phyloP scores from a whole-genome alignment of 2,329 filamentous ascomycete species.

The Cercospora janseana region DNA sequence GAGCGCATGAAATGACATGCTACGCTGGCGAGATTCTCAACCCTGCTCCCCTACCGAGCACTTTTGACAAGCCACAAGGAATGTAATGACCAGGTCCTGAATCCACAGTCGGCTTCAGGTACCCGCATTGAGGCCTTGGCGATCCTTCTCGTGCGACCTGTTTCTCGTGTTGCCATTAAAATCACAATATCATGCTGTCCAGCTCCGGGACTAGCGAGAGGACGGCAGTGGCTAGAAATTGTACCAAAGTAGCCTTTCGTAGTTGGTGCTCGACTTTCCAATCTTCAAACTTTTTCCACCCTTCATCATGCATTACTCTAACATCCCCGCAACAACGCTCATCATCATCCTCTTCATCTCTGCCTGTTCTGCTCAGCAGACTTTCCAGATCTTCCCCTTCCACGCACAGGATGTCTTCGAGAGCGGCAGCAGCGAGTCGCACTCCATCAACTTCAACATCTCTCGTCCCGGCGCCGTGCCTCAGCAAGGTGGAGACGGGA shows the following conservation, averaged over 20 bases:
- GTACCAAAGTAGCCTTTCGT: too few relatives aligned
- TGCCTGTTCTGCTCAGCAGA: background rate
- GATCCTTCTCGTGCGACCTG: constrained; percentile 10
- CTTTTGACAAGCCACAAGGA: background rate
- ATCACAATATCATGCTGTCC: background rate
- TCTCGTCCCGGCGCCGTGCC: constrained; percentile 4
- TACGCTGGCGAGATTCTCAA: background rate
- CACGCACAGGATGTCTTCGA: background rate
- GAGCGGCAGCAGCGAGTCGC: background rate
- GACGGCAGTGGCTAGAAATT: background rate
- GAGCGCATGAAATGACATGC: constrained; percentile 7
- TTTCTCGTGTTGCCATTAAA: constrained; percentile 8
- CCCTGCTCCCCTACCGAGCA: constrained; percentile 1
- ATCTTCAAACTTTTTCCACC: background rate
- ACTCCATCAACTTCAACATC: background rate
- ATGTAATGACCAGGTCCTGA: constrained; percentile 6
- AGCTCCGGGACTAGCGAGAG: background rate
- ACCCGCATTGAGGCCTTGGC: constrained; percentile 10
- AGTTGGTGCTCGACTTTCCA: background rate
- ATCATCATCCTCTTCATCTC: background rate
- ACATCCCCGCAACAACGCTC: background rate
- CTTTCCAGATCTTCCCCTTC: background rate
- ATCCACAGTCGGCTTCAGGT: constrained; percentile 1
- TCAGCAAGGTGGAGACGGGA: constrained; percentile 3
- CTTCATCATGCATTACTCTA: background rate